Base-by-base conservation (phyloP, 495 filamentous ascomycete species). In the Glonium stellatum region DNA sequence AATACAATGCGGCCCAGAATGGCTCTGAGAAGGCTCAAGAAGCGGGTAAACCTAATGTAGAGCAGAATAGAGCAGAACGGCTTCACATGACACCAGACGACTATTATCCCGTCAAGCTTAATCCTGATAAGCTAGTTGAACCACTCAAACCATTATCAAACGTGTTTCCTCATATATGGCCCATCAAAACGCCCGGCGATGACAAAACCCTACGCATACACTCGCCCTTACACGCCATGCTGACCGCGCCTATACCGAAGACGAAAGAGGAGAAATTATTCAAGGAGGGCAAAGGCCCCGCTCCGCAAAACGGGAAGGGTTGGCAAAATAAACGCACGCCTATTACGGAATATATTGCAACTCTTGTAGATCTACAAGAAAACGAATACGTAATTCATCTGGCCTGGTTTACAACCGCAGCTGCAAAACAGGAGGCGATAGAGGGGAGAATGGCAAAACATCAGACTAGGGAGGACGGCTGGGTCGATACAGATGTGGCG, bases 111-210 rank as follows among this genome's bases (percentile, higher is more conserved):
- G 78, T 77, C 35, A 73, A 75, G 19, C 80, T 98, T 34, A 76
- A 76, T 19, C 72, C 75, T 61, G 77, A 84, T 1, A 75, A 74
- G 10, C 71, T 97, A 6, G 84, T 88, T 0, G 69, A 76, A 13
- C 76, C 82, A 12, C 69, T 97, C 8, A 80, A 83, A 60, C 83
- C 82, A 0, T 78, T 97, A 51, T 83, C 87, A n/a, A 81, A 87
- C 47, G 86, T 95, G 67, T 98, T 98, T 60, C 76, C 83, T 5
- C 85, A 90, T 61, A 75, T 95, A 27, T 98, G 92, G 93, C 93
- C 93, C 1, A 82, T 96, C 41, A 85, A 82, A 65, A 85, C 90
- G 0, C 86, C 88, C 0, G 93, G 91, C 5, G 92, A 97, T 21
- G 18, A 52, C 18, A 31, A 84, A 86, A 58, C 90, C 86, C 71